Conservation (phyloP, 2,329 filamentous ascomycete species). For the Ophiocordyceps camponoti-saundersi region DNA sequence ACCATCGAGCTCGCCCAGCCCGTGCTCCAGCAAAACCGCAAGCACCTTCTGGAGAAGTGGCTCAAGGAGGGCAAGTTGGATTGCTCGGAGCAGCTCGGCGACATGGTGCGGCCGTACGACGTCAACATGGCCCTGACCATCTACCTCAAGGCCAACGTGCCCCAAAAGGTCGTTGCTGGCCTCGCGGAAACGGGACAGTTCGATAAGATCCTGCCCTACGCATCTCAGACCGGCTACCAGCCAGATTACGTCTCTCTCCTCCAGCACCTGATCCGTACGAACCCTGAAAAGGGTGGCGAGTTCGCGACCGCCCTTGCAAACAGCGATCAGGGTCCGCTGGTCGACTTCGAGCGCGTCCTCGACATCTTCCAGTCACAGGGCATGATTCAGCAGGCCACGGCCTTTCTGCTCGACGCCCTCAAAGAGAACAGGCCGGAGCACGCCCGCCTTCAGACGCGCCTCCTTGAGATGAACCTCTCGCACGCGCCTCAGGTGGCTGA, state of each 20-base stretch:
- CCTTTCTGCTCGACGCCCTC: slow-evolving; percentile 90
- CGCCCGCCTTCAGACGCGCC: slow-evolving; percentile 77
- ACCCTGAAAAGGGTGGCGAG: slow-evolving; percentile 85
- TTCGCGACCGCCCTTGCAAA: slow-evolving; percentile 89
- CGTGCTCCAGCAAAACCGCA: slow-evolving; percentile 82
- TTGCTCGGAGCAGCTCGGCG: slow-evolving; percentile 90
- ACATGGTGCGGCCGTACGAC: slow-evolving; percentile 81
- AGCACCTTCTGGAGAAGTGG: slow-evolving; percentile 96
- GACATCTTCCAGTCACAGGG: slow-evolving; percentile 97
- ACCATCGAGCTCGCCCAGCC: slow-evolving; percentile 86
- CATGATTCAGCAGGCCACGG: slow-evolving; percentile 93
- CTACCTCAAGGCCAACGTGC: slow-evolving; percentile 78
- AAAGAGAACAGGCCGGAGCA: slow-evolving; percentile 93
- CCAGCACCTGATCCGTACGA: slow-evolving; percentile 80
- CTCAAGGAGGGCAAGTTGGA: slow-evolving; percentile 90
- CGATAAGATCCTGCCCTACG: slow-evolving; percentile 89
- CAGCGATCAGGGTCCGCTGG: slow-evolving; percentile 68
- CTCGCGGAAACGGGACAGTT: slow-evolving; percentile 94
- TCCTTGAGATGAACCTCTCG: slow-evolving; percentile 94
- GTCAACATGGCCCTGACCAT: slow-evolving; percentile 73
- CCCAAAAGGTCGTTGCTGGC: slow-evolving; percentile 87
- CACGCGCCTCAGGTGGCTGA: slow-evolving; percentile 96
- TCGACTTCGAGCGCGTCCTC: slow-evolving; percentile 87
- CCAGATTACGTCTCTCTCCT: slow-evolving; percentile 91
- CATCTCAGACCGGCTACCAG: slow-evolving; percentile 68